These are phyloP conservation scores for Chlamydomonas applanata DNA, from an alignment of 139 green algal genomes.

Conservation along the genomic window DNA sequence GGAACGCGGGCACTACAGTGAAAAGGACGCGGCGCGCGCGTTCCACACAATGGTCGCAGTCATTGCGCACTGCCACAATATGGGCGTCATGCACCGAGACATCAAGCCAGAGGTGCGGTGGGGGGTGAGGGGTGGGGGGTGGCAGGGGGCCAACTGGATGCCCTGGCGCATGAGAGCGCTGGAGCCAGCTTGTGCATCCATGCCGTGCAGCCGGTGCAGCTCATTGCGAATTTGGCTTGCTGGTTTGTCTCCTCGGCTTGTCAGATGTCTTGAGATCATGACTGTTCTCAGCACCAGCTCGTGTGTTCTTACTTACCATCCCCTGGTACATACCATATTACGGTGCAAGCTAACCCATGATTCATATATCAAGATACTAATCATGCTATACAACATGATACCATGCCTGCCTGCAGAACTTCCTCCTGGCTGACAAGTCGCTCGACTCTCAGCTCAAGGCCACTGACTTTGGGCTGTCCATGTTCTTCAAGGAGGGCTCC, in stretches of 20 bases:
- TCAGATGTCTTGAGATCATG: too few species aligned
- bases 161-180: too few species aligned
- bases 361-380: not conserved
- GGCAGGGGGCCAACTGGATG: too few species aligned
- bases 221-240: too few species aligned
- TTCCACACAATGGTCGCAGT: slow-evolving; percentile 67
- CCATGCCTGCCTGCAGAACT: slow-evolving; percentile 74
- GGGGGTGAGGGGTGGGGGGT: too few species aligned
- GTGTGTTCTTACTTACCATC: too few species aligned
- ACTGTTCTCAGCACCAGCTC: too few species aligned
- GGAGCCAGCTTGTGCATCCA: too few species aligned
- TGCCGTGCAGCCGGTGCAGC: too few species aligned
- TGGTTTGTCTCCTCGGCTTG: too few species aligned
- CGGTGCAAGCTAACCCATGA: too few species aligned
- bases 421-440: slow-evolving; percentile 70
- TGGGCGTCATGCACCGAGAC: slow-evolving; percentile 92
- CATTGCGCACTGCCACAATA: slow-evolving; percentile 87
- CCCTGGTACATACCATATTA: too few species aligned
- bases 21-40: slow-evolving; percentile 41
- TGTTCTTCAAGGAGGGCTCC: slow-evolving; percentile 75
- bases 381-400: not conserved
- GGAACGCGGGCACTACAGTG: slow-evolving; percentile 58
- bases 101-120: slow-evolving; percentile 64
- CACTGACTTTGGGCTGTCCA: slow-evolving; percentile 89
- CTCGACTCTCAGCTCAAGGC: slow-evolving; percentile 64